Base-by-base conservation (phyloP, 2,329 filamentous ascomycete species). In the Exophiala xenobiotica region DNA sequence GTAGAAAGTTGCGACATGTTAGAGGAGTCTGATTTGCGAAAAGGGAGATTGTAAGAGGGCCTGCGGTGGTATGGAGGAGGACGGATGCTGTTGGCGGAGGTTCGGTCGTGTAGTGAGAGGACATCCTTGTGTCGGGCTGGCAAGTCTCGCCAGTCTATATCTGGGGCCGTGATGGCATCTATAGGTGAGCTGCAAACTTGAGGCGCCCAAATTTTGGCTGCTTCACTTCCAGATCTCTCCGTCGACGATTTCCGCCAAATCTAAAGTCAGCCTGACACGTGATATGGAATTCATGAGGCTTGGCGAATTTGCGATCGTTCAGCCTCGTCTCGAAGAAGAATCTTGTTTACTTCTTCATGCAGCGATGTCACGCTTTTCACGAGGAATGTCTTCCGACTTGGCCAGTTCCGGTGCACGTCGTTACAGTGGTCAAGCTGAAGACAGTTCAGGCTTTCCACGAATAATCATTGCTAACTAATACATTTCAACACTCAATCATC, bases 1-100 rank as follows among this genome's bases (percentile, higher is more conserved):
- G 93, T 29, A 99, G 80, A 71, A 99, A 99, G 74, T 96, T 97
- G 62, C 92, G 90, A 66, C 86, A 90, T 20, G 93, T 87, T 56
- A 96, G 78, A 6, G 93, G 93, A 0, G 89, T 87, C 71, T 99
- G 93, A 67, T 93, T 93, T 14, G 91, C 91, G 76, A 96, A 99
- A 51, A 99, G 84, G 70, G 96, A 90, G 70, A 99, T 81, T 29
- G 88, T 85, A 51, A 99, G 80, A 65, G 96, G 91, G 70, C 93
- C 93, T 39, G 86, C 78, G 5, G 89, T 95, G 7, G 93, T 99
- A 70, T 95, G 86, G 35, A 99, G 78, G 60, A 96, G 85, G 50
- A 88, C 90, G 12, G 93, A 96, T 18, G 88, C 93, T 51, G 92
- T 96, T 39, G 93, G 90, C 66, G 92, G 90, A 46, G 93, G 92